Conservation (phyloP, 2,329 filamentous ascomycete species). For the Leptographium radiaticola region DNA sequence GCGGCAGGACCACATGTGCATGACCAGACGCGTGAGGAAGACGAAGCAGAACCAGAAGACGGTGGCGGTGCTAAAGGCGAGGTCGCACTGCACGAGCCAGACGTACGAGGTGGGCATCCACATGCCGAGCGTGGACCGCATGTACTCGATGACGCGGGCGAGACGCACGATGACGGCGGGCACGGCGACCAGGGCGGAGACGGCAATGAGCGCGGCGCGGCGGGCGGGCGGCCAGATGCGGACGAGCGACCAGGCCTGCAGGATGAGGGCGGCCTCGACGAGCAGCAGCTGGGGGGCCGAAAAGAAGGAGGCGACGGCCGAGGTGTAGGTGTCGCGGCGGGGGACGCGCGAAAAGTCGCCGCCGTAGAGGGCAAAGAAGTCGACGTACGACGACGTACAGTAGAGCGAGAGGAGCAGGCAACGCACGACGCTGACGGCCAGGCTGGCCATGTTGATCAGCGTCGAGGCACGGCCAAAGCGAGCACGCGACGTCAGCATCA, state of each 20-base stretch:
- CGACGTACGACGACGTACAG: constrained; percentile 45
- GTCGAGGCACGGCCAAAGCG: constrained; percentile 55
- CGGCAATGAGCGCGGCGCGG: constrained; percentile 15
- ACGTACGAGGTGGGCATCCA: constrained; percentile 7
- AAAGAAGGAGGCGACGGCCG: constrained; percentile 26
- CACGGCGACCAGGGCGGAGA: constrained; percentile 23
- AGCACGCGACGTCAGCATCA: constrained; percentile 51
- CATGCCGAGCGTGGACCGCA: constrained; percentile 16
- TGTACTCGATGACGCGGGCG: constrained; percentile 24
- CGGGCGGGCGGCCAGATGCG: constrained; percentile 28
- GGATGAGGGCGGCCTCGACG: constrained; percentile 32
- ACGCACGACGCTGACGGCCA: constrained; percentile 48
- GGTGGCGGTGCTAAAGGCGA: constrained; percentile 17
- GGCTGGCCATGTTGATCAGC: constrained; percentile 47
- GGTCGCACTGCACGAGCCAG: constrained; percentile 26
- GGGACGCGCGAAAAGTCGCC: constrained; percentile 39
- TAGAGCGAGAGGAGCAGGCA: constrained; percentile 43
- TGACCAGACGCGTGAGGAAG: constrained; percentile 37
- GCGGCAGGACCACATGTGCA: constrained; percentile 33
- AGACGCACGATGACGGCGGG: constrained; percentile 19
- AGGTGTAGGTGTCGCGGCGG: constrained; percentile 20
- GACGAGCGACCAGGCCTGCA: constrained; percentile 41
- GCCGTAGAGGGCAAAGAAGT: constrained; percentile 47
- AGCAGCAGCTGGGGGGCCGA: constrained; percentile 30
- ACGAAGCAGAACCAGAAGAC: constrained; percentile 39